These are phyloP conservation scores for Zancudomyces culisetae DNA, from an alignment of 371 early-diverging fungal genomes.

Conservation along the genomic window DNA sequence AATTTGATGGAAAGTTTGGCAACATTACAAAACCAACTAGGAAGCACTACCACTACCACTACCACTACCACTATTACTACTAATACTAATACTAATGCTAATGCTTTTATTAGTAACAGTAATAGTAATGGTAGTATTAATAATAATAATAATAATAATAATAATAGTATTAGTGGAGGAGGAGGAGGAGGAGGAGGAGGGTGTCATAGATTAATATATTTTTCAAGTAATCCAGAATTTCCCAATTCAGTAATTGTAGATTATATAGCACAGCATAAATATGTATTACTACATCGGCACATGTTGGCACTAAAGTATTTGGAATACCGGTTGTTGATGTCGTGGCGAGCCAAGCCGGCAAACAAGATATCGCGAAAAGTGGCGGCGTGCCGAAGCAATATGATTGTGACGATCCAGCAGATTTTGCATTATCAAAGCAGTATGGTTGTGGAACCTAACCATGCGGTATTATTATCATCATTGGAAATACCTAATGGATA, in stretches of 20 bases:
- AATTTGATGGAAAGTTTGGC: neutral
- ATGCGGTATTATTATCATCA: conserved; percentile 45
- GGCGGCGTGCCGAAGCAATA: conserved; percentile 34
- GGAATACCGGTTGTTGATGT: conserved; percentile 49
- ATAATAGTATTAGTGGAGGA: neutral
- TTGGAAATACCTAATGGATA: too few species aligned
- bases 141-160: neutral
- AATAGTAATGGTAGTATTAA: too few species aligned
- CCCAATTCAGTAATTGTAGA: conserved; percentile 77
- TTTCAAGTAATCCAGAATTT: conserved; percentile 61
- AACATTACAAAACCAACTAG: neutral
- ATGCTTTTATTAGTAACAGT: too few species aligned
- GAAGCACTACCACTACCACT: too few species aligned
- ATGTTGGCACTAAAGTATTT: conserved; percentile 65
- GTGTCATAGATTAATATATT: conserved; percentile 25
- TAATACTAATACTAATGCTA: too few species aligned
- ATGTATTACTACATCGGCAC: conserved; percentile 78
- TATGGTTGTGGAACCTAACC: conserved; percentile 81
- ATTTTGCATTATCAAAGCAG: conserved; percentile 64
- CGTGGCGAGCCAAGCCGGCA: conserved; percentile 35
- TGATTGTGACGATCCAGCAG: conserved; percentile 73
- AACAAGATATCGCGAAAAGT: conserved; percentile 10
- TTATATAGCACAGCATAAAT: conserved; percentile 60
- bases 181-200: too few species aligned
- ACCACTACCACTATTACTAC: too few species aligned